Evolutionary conservation across 2,329 filamentous ascomycete genomes (phyloP).

Genomic region (Tolypocladium nubicola): DNA sequence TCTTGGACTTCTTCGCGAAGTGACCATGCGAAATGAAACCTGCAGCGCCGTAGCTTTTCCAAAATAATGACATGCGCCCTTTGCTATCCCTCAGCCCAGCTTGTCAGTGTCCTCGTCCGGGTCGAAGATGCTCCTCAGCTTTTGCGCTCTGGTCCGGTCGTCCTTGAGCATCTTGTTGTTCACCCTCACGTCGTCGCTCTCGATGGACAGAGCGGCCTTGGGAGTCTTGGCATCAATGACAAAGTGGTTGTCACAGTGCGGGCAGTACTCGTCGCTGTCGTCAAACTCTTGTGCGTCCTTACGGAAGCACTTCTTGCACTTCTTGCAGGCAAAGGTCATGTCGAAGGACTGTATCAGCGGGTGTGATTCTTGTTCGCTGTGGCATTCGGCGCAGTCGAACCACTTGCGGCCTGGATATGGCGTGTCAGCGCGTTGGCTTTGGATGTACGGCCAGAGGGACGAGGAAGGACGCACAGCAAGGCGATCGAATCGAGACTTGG

Average conservation of each 20-base stretch:
- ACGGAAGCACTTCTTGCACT: constrained; percentile 96
- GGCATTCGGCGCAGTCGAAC: constrained; percentile 98
- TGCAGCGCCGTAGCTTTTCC: constrained; percentile 17
- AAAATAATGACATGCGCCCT: background rate
- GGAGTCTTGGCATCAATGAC: constrained; percentile 82
- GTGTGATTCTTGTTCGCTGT: constrained; percentile 71
- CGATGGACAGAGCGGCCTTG: constrained; percentile 72
- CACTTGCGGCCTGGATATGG: constrained; percentile 66
- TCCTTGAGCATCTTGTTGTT: constrained; percentile 91
- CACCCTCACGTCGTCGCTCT: constrained; percentile 80
- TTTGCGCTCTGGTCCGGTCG: constrained; percentile 57
- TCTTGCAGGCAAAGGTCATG: constrained; percentile 96
- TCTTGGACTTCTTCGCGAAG: constrained; percentile 8
- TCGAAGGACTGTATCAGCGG: constrained; percentile 66
- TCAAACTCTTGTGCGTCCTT: constrained; percentile 90
- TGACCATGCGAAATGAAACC: constrained; percentile 13
- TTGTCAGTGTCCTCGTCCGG: constrained; percentile 64
- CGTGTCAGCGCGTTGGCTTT: background rate
- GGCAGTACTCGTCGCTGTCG: constrained; percentile 96
- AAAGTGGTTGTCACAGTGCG: constrained; percentile 98
- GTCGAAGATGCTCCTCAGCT: constrained; percentile 61
- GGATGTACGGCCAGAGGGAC: background rate
- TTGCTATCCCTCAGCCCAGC: constrained; percentile 48
- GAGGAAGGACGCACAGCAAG: constrained; percentile 62
- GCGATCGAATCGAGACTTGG: constrained; percentile 89